A percentile compares a stretch with the other conserved stretches of the same genome.
These are phyloP conservation scores for Coelastrella sp. DNA, from an alignment of 139 green algal genomes.

Conservation along the genomic window DNA sequence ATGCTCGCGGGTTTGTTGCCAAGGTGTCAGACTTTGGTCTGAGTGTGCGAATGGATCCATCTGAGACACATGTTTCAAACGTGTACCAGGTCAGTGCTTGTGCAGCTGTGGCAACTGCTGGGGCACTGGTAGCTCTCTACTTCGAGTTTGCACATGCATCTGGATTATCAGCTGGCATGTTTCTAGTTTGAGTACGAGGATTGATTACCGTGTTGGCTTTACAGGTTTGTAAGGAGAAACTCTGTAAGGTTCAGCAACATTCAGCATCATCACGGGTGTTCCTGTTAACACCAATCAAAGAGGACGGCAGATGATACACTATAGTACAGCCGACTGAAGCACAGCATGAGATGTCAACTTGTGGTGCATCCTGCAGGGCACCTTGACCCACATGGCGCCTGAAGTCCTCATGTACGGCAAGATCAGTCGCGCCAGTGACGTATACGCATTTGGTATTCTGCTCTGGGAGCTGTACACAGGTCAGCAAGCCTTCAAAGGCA, in stretches of 20 bases:
- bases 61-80: slow-evolving; percentile 62
- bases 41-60: slow-evolving; percentile 31
- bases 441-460: slow-evolving; percentile 56
- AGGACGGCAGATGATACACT: too few species aligned
- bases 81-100: slow-evolving; percentile 50
- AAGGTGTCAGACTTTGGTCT: slow-evolving; percentile 60
- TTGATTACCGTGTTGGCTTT: too few species aligned
- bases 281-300: too few species aligned
- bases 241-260: too few species aligned
- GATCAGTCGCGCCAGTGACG: slow-evolving; percentile 32
- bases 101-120: not conserved
- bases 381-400: slow-evolving; percentile 46
- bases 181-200: too few species aligned
- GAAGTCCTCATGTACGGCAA: slow-evolving; percentile 49
- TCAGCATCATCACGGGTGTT: too few species aligned
- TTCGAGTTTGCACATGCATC: too few species aligned
- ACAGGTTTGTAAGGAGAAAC: too few species aligned
- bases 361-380: not conserved
- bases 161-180: too few species aligned
- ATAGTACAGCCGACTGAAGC: not conserved
- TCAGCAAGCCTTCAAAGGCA: slow-evolving; percentile 59
- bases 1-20: slow-evolving; percentile 50
- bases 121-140: too few species aligned
- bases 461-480: slow-evolving; percentile 52
- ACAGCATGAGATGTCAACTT: not conserved